phyloP scores from a whole-genome alignment of 23 red algal genomes.

The Gracilaria vermiculophylla region DNA sequence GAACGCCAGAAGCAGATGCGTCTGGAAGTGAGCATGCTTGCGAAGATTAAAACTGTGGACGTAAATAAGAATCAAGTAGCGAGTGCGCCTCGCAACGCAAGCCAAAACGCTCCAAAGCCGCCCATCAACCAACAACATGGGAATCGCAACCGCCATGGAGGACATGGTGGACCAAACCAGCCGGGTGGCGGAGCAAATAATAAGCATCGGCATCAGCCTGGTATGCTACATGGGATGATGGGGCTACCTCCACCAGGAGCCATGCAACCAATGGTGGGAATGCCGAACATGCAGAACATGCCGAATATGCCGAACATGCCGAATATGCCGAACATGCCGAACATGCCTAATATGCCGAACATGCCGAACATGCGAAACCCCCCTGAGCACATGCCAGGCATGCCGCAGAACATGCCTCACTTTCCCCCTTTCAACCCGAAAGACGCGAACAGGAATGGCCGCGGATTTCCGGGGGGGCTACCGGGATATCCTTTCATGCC shows the following conservation, averaged over 20 bases:
- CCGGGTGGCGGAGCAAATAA: background rate
- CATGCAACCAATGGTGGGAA: background rate
- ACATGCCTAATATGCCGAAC: background rate
- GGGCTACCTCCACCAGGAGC: background rate
- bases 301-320: background rate
- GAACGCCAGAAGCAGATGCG: constrained; percentile 95
- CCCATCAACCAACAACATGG: background rate
- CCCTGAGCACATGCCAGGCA: background rate
- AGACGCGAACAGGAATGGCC: background rate
- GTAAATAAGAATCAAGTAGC: background rate
- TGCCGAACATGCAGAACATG: background rate
- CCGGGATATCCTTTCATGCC: constrained; percentile 1
- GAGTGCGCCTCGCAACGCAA: constrained; percentile 4
- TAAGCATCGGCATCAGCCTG: constrained; percentile 2
- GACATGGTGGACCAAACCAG: background rate
- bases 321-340: background rate
- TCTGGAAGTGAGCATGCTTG: constrained; percentile 76
- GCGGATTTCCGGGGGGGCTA: background rate
- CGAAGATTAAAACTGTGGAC: constrained; percentile 82
- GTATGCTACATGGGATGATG: background rate
- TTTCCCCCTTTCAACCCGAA: background rate
- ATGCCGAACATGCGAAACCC: constrained; percentile 18
- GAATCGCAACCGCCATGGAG: background rate
- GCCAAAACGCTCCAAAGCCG: background rate
- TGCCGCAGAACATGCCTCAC: constrained; percentile 11